These are phyloP conservation scores for Scedosporium dehoogii DNA, from an alignment of 2,329 filamentous ascomycete species.

Conservation along the genomic window DNA sequence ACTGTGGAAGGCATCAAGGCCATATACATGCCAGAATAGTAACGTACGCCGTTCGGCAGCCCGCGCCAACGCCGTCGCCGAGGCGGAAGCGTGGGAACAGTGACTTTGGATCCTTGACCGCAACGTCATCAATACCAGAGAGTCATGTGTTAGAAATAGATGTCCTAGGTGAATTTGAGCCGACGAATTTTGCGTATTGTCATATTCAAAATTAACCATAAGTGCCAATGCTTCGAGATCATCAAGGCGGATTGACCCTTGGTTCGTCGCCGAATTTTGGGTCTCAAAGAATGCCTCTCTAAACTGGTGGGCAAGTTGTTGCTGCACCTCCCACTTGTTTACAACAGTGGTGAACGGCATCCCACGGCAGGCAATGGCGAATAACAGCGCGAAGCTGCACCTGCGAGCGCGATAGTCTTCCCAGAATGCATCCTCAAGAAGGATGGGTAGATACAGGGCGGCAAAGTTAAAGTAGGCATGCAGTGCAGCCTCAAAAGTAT, in stretches of 20 bases:
- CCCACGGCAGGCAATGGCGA: constrained; percentile 15
- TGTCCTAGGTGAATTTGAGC: constrained; percentile 9
- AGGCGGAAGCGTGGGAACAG: constrained; percentile 9
- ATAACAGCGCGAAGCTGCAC: constrained; percentile 14
- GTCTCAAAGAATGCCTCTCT: constrained; percentile 12
- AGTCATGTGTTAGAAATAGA: constrained; percentile 15
- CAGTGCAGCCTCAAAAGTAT: constrained; percentile 1
- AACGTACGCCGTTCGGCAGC: no score
- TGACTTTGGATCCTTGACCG: neutral
- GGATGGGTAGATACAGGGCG: constrained; percentile 13
- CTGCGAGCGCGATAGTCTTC: constrained; percentile 13
- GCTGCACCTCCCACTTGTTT: constrained; percentile 14
- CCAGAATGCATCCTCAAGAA: constrained; percentile 17
- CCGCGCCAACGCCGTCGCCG: constrained; percentile 13
- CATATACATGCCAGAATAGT: no score
- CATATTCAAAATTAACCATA: constrained; percentile 13
- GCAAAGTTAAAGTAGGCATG: constrained; percentile 15
- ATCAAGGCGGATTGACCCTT: constrained; percentile 7
- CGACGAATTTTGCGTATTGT: neutral
- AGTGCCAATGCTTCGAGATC: constrained; percentile 14
- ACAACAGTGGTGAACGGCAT: constrained; percentile 12
- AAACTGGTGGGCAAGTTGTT: constrained; percentile 14
- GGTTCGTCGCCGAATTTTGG: constrained; percentile 6
- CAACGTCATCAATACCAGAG: constrained; percentile 16
- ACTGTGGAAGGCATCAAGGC: constrained; percentile 12